Percentiles rank a stretch among this genome's conserved stretches.
phyloP scores from a whole-genome alignment of 2,329 filamentous ascomycete genomes.

The Hypoxylon sp. region DNA sequence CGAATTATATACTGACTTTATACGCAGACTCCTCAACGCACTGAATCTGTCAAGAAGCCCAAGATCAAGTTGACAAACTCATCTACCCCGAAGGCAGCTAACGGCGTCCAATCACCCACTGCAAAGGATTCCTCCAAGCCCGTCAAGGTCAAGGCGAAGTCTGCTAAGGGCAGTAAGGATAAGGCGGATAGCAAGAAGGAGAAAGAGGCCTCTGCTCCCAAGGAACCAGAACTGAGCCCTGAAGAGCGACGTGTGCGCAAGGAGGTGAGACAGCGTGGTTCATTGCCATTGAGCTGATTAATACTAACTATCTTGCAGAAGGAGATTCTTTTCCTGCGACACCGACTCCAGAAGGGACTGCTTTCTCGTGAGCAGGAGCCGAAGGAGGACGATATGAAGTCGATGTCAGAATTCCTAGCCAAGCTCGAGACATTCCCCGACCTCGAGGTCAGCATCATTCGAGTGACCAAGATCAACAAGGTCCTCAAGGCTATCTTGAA shows the following conservation, averaged over 20 bases:
- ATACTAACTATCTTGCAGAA: slow-evolving; percentile 66
- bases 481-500: slow-evolving; percentile 96
- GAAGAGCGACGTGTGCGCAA: slow-evolving; percentile 73
- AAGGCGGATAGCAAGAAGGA: slow-evolving; percentile 65
- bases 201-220: slow-evolving; percentile 62
- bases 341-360: slow-evolving; percentile 95
- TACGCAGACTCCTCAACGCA: slow-evolving; percentile 67
- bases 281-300: neutral
- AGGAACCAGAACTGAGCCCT: slow-evolving; percentile 70
- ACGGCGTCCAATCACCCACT: slow-evolving; percentile 68
- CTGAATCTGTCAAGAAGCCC: slow-evolving; percentile 76
- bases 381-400: slow-evolving; percentile 86
- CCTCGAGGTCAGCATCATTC: slow-evolving; percentile 90
- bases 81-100: slow-evolving; percentile 77
- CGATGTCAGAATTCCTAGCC: slow-evolving; percentile 81
- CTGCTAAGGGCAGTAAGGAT: slow-evolving; percentile 61
- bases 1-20: slow-evolving; percentile 24
- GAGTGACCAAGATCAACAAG: slow-evolving; percentile 97
- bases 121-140: slow-evolving; percentile 64
- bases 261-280: slow-evolving; percentile 62
- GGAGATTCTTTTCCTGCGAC: slow-evolving; percentile 91
- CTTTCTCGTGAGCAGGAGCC: slow-evolving; percentile 86
- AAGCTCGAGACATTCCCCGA: slow-evolving; percentile 86
- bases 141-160: slow-evolving; percentile 70
- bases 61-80: slow-evolving; percentile 76